Evolutionary conservation across 1,284 basidiomycete species (phyloP).

Genomic region (Meira nashicola): DNA sequence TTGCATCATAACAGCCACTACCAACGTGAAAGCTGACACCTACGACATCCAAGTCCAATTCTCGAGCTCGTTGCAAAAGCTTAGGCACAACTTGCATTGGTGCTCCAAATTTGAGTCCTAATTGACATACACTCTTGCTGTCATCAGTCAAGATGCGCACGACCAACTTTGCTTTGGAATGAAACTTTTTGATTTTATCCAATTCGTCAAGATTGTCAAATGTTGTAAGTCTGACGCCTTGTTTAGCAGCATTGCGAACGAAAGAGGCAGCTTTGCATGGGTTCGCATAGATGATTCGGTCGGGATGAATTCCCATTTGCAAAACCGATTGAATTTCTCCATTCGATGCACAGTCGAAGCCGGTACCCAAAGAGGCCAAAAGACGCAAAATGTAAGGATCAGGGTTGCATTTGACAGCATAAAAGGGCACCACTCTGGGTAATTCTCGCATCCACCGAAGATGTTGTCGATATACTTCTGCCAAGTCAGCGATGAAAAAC

Average conservation of each 20-base stretch:
- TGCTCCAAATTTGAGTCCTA: conserved; percentile 96
- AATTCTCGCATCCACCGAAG: conserved; percentile 75
- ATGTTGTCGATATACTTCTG: conserved; percentile 80
- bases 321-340: conserved; percentile 84
- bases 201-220: conserved; percentile 98
- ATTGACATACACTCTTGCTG: conserved; percentile 84
- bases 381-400: conserved; percentile 88
- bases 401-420: conserved; percentile 89
- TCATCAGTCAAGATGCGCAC: conserved; percentile 95
- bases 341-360: conserved; percentile 98
- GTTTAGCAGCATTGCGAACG: conserved; percentile 73
- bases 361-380: conserved; percentile 79
- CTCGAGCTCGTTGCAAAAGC: conserved; percentile 72
- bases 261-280: conserved; percentile 96
- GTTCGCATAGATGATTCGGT: conserved; percentile 92
- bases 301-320: conserved; percentile 59
- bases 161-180: conserved; percentile 80
- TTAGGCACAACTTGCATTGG: conserved; percentile 74
- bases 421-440: conserved; percentile 78
- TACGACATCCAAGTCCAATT: conserved; percentile 77
- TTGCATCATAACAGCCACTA: conserved; percentile 88
- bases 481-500: conserved; percentile 92
- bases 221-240: conserved; percentile 85
- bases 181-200: conserved; percentile 81
- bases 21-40: conserved; percentile 98